Conservation (phyloP, 2,329 filamentous ascomycete species). For the Penicillium sp. region DNA sequence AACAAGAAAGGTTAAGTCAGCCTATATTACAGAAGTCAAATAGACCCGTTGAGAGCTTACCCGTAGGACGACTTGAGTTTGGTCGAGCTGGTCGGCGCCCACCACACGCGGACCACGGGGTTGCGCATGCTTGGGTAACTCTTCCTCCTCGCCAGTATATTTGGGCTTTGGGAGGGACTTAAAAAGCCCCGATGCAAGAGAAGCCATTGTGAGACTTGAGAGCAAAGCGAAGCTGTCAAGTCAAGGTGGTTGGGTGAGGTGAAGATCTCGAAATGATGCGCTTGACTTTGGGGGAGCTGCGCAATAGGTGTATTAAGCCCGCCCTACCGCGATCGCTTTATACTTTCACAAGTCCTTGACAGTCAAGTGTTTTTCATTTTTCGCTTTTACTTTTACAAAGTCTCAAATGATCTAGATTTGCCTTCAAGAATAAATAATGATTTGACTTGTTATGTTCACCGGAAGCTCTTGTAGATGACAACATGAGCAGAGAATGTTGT, state of each 20-base stretch:
- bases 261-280: conserved; percentile 19
- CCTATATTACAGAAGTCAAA: neutral
- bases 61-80: conserved; percentile 80
- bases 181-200: conserved; percentile 70
- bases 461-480: neutral
- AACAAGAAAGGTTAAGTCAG: neutral
- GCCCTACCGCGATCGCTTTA: conserved; percentile 7
- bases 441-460: neutral
- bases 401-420: neutral
- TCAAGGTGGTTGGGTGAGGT: conserved; percentile 15
- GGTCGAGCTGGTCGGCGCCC: conserved; percentile 74
- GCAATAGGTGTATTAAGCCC: conserved; percentile 5
- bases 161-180: conserved; percentile 83
- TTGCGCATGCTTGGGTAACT: conserved; percentile 68
- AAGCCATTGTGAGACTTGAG: conserved; percentile 55
- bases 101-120: conserved; percentile 81
- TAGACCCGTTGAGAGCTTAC: conserved; percentile 40
- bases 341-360: conserved; percentile 2
- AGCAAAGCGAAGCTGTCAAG: conserved; percentile 16
- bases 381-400: neutral
- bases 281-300: conserved; percentile 24
- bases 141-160: conserved; percentile 87
- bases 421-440: neutral
- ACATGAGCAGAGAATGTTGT: neutral
- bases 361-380: neutral